A percentile compares a stretch with the other conserved stretches of the same genome.
Conservation (phyloP, 1,284 basidiomycete species). For the Cryptococcus sp. region DNA sequence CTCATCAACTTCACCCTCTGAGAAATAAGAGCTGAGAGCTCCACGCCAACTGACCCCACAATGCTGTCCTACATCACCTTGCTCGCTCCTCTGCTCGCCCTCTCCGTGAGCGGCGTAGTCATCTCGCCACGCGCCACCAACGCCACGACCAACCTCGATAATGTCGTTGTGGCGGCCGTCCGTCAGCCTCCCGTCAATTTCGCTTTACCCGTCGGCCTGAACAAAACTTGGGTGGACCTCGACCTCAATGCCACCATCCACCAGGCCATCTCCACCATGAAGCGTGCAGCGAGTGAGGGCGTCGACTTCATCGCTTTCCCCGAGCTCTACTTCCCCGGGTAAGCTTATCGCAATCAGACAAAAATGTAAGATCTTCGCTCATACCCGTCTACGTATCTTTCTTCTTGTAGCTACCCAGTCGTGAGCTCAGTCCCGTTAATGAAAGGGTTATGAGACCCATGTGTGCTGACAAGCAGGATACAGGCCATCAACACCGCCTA, state of each 20-base stretch:
- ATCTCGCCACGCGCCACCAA: too few species aligned
- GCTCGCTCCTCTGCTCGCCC: too few species aligned
- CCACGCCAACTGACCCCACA: too few species aligned
- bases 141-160: too few species aligned
- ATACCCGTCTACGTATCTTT: too few species aligned
- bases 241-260: slow-evolving; percentile 12
- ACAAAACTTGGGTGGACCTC: slow-evolving; percentile 1
- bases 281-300: slow-evolving; percentile 6
- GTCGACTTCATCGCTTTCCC: slow-evolving; percentile 16
- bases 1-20: too few species aligned
- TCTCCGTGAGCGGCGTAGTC: too few species aligned
- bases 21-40: too few species aligned
- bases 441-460: neutral
- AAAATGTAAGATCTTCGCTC: neutral
- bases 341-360: neutral
- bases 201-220: neutral
- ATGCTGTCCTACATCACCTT: too few species aligned
- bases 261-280: slow-evolving; percentile 11
- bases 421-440: neutral
- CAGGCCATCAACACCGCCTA: neutral
- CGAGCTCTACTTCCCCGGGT: slow-evolving; percentile 12
- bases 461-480: too few species aligned
- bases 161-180: too few species aligned
- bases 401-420: neutral
- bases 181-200: too few species aligned